Evolutionary conservation across 345 rosid genomes (phyloP), one percentile per base, ranked within the genome.

Genomic region (Psidium guajava): DNA sequence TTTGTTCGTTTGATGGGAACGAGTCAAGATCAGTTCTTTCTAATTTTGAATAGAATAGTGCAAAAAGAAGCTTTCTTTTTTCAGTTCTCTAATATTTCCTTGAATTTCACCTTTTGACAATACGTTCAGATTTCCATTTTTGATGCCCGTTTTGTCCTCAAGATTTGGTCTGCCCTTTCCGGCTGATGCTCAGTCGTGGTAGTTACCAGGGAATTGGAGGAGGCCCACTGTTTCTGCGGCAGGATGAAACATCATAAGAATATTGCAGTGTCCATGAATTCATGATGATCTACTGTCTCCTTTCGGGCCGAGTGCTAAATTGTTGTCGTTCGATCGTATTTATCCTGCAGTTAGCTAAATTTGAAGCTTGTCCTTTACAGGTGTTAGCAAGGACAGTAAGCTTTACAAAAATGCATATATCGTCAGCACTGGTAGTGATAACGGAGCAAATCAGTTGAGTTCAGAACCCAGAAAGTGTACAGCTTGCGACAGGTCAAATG

Each of bases 381-480:
- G 83, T 81, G 85, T 54, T 84, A 83, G 87, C n/a, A 84, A 81
- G 52, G 85, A 84, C 73, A 83, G 83, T 27, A 74, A 50, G 82
- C 51, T 69, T 69, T 36, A 50, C 9, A 42, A 28, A 49, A 14
- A 3, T 83, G 25, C 47, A 83, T 7, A 59, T 32, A 6, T 9
- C 24, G 55, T 24, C 0, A n/a, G 85, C 69, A 27, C 49, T 83
- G 25, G 74, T 58, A 54, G 55, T 14, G 12, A 86, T 81, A 86
- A 86, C 55, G 15, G 36, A 77, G 74, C 90, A 85, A 83, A 87
- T 81, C 90, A 88, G 51, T 55, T 89, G 87, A 87, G 91, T 64
- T 74, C 90, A 24, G 91, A 90, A 88, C 77, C 85, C 86, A 87
- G 89, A 82, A 84, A 87, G 73, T 86, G 92, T 64, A 84, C 83